These are phyloP conservation scores for Penicillium vulpinum DNA, from an alignment of 2,329 filamentous ascomycete genomes.

Conservation along the genomic window DNA sequence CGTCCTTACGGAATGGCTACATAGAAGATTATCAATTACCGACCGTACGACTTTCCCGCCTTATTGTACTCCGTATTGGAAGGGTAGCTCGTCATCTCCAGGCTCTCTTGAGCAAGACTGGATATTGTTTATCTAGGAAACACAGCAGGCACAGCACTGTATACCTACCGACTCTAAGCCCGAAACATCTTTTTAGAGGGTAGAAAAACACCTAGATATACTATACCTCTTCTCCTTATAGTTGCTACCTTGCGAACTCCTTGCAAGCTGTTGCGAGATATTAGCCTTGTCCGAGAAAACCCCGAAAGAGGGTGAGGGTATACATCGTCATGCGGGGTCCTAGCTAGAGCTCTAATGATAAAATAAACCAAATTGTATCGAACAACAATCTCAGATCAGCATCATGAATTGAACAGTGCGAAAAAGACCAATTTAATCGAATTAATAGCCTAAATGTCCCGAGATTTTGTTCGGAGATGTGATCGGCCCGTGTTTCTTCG, in stretches of 20 bases:
- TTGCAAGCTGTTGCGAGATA: too few relatives aligned
- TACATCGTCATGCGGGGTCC: neutral
- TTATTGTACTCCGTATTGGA: neutral
- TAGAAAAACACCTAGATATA: too few relatives aligned
- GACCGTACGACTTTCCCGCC: neutral
- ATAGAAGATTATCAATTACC: neutral
- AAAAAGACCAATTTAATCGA: neutral
- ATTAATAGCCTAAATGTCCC: neutral
- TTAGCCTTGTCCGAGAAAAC: neutral
- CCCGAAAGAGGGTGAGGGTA: neutral
- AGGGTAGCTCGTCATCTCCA: neutral
- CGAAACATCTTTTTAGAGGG: too few relatives aligned
- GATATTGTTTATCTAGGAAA: neutral
- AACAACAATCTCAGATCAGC: neutral
- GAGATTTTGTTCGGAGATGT: neutral
- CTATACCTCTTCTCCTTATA: too few relatives aligned
- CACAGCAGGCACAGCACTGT: neutral
- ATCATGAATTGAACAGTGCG: too few relatives aligned
- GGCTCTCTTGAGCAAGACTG: neutral
- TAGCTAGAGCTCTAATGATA: neutral
- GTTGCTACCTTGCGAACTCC: too few relatives aligned
- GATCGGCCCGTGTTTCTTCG: conserved; percentile 7
- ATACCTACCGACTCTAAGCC: too few relatives aligned
- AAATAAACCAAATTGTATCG: neutral
- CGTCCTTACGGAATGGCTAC: too few relatives aligned